These are phyloP conservation scores for Botryotinia narcissicola DNA, from an alignment of 2,329 filamentous ascomycete genomes.

Conservation along the genomic window DNA sequence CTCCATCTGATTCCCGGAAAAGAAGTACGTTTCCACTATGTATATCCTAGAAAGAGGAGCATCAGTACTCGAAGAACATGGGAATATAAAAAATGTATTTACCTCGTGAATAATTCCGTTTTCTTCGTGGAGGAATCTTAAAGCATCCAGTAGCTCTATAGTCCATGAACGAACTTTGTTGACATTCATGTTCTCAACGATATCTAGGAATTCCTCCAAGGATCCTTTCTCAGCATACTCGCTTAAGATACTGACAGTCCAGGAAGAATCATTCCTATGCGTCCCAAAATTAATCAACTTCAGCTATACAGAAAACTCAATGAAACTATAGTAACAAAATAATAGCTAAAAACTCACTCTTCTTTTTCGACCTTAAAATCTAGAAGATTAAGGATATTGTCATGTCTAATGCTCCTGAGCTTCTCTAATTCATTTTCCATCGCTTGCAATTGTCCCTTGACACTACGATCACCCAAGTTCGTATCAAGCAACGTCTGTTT, in stretches of 20 bases:
- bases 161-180: slow-evolving; percentile 83
- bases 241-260: slow-evolving; percentile 73
- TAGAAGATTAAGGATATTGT: slow-evolving; percentile 73
- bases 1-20: slow-evolving; percentile 65
- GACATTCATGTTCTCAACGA: slow-evolving; percentile 70
- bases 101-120: slow-evolving; percentile 76
- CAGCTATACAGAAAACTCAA: slow-evolving; percentile 30
- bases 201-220: slow-evolving; percentile 75
- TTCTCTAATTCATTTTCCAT: slow-evolving; percentile 75
- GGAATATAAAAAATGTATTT: background rate
- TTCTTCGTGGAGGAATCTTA: slow-evolving; percentile 77
- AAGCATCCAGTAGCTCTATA: slow-evolving; percentile 83
- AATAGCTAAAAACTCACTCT: slow-evolving; percentile 35
- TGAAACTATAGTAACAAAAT: background rate
- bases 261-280: slow-evolving; percentile 43
- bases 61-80: background rate
- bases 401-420: slow-evolving; percentile 71
- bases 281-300: slow-evolving; percentile 29
- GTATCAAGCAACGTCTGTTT: slow-evolving; percentile 66
- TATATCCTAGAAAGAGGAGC: slow-evolving; percentile 50
- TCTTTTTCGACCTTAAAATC: slow-evolving; percentile 75
- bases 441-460: slow-evolving; percentile 71
- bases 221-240: slow-evolving; percentile 81
- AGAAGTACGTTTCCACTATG: slow-evolving; percentile 78
- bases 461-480: slow-evolving; percentile 54